Conservation (phyloP, 371 early-diverging fungal species). For the Lichtheimia ornata region DNA sequence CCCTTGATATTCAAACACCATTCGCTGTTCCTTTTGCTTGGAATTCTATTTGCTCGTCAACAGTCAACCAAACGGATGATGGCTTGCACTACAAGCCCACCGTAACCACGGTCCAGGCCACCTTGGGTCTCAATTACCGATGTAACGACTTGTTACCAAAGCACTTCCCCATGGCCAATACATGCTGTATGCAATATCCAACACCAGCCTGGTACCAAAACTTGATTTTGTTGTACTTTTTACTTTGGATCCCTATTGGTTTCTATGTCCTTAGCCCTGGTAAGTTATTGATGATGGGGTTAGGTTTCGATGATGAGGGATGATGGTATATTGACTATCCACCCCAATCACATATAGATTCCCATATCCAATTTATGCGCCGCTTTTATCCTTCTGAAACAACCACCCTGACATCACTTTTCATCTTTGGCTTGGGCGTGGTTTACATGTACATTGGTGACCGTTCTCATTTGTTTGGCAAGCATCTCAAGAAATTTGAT, state of each 20-base stretch:
- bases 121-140: conserved; percentile 61
- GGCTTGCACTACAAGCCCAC: conserved; percentile 61
- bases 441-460: conserved; percentile 67
- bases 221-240: conserved; percentile 41
- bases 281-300: conserved; percentile 14
- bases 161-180: conserved; percentile 46
- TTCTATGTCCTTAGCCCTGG: conserved; percentile 32
- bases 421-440: conserved; percentile 53
- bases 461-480: conserved; percentile 70
- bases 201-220: conserved; percentile 50
- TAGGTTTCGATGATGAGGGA: too few species aligned
- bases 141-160: conserved; percentile 60
- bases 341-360: conserved; percentile 2
- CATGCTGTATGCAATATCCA: conserved; percentile 70
- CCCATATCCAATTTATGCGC: conserved; percentile 16
- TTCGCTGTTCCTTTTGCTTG: conserved; percentile 57
- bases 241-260: conserved; percentile 53
- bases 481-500: conserved; percentile 64
- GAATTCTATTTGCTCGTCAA: conserved; percentile 44
- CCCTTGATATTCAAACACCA: conserved; percentile 15
- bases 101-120: conserved; percentile 51
- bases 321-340: conserved; percentile 1
- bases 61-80: conserved; percentile 51
- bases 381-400: conserved; percentile 14
- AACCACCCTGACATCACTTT: conserved; percentile 39